phyloP scores from a whole-genome alignment of 116 monocot species.

The Zostera marina region DNA sequence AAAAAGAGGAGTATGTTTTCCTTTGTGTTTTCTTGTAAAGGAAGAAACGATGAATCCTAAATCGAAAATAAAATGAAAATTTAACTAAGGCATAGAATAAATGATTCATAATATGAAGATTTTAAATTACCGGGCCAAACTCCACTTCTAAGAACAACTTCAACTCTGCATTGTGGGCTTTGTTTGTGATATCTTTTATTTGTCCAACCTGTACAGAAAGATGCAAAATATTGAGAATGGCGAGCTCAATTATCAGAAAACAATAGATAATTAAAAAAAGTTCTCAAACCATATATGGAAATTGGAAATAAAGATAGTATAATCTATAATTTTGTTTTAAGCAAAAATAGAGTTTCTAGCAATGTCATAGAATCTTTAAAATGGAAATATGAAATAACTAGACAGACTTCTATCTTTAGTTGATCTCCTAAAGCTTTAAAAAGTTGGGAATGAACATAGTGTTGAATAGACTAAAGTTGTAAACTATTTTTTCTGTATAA shows the following conservation, averaged over 20 bases:
- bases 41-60: constrained; percentile 56
- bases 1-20: constrained; percentile 96
- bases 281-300: not conserved
- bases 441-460: too few relatives aligned
- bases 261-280: not conserved
- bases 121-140: constrained; percentile 50
- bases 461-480: too few relatives aligned
- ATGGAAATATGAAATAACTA: too few relatives aligned
- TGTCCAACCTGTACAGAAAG: constrained; percentile 73
- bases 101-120: constrained; percentile 2
- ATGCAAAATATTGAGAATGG: not conserved
- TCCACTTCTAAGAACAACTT: constrained; percentile 92
- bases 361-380: too few relatives aligned
- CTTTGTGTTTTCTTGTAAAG: constrained; percentile 75
- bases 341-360: too few relatives aligned
- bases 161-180: constrained; percentile 87
- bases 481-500: too few relatives aligned
- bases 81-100: not conserved
- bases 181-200: constrained; percentile 80
- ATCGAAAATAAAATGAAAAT: constrained; percentile 1
- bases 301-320: too few relatives aligned
- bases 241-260: not conserved
- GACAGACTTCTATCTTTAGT: too few relatives aligned
- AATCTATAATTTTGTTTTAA: too few relatives aligned
- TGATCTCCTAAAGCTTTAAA: too few relatives aligned